phyloP scores from a whole-genome alignment of 2,329 filamentous ascomycete species.

The Colletotrichum gloeosporioides region DNA sequence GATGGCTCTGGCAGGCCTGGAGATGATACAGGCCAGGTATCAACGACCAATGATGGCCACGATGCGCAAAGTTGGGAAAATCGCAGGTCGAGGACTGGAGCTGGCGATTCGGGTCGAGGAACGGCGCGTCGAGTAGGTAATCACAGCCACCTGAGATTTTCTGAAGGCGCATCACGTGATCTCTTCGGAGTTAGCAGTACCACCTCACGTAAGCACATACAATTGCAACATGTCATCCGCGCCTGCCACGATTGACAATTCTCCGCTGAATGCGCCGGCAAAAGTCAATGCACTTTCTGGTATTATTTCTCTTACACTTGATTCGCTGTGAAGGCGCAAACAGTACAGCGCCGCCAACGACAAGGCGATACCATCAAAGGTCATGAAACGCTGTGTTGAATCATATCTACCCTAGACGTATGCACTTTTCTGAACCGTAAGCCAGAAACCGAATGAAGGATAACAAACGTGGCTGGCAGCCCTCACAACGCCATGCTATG shows the following conservation, averaged over 20 bases:
- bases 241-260: background rate
- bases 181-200: background rate
- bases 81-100: slow-evolving; percentile 6
- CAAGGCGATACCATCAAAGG: background rate
- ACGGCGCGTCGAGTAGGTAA: slow-evolving; percentile 11
- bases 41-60: slow-evolving; percentile 23
- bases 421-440: background rate
- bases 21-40: slow-evolving; percentile 11
- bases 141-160: slow-evolving; percentile 6
- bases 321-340: background rate
- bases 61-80: slow-evolving; percentile 17
- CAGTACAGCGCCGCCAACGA: background rate
- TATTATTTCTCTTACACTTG: background rate
- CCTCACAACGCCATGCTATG: slow-evolving; percentile 29
- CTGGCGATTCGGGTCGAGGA: slow-evolving; percentile 5
- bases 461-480: background rate
- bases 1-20: background rate
- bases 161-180: background rate
- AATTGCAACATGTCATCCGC: background rate
- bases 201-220: slow-evolving; percentile 12
- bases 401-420: background rate
- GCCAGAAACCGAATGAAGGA: background rate
- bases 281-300: background rate
- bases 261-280: background rate
- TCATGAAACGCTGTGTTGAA: background rate